These are phyloP conservation scores for Aspergillus wentii DNA, from an alignment of 495 filamentous ascomycete genomes.

Conservation along the genomic window DNA sequence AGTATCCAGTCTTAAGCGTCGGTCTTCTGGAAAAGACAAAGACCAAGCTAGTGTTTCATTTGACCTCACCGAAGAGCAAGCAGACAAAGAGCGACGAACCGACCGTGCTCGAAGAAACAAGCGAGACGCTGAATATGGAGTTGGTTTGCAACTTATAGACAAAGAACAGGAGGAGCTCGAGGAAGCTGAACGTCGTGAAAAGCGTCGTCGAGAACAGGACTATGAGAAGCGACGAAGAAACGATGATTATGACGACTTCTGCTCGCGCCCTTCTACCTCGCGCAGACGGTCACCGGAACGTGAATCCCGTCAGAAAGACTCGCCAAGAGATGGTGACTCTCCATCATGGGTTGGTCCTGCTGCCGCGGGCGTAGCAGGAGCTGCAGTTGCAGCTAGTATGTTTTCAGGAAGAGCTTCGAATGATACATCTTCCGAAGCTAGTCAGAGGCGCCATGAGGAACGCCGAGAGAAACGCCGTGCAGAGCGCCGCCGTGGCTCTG, in stretches of 20 bases:
- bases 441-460: constrained; percentile 22
- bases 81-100: constrained; percentile 35
- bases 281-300: not conserved
- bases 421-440: constrained; percentile 29
- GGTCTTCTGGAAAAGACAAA: constrained; percentile 36
- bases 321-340: constrained; percentile 16
- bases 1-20: constrained; percentile 27
- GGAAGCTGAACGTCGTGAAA: constrained; percentile 10
- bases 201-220: constrained; percentile 10
- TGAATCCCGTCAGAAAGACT: not conserved
- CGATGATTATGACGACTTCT: constrained; percentile 6
- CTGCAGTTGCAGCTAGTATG: constrained; percentile 34
- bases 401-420: constrained; percentile 34
- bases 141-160: constrained; percentile 28
- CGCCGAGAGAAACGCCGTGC: constrained; percentile 36
- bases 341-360: constrained; percentile 40
- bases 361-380: constrained; percentile 45
- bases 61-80: constrained; percentile 44
- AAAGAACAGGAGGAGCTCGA: constrained; percentile 18
- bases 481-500: constrained; percentile 24
- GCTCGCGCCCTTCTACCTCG: not conserved
- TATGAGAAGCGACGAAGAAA: constrained; percentile 15
- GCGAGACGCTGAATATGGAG: constrained; percentile 21
- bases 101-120: constrained; percentile 24
- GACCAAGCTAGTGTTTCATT: constrained; percentile 46